Evolutionary conservation across 768 basidiomycete species (phyloP).

Genomic region (Thelephora ganbajun): DNA sequence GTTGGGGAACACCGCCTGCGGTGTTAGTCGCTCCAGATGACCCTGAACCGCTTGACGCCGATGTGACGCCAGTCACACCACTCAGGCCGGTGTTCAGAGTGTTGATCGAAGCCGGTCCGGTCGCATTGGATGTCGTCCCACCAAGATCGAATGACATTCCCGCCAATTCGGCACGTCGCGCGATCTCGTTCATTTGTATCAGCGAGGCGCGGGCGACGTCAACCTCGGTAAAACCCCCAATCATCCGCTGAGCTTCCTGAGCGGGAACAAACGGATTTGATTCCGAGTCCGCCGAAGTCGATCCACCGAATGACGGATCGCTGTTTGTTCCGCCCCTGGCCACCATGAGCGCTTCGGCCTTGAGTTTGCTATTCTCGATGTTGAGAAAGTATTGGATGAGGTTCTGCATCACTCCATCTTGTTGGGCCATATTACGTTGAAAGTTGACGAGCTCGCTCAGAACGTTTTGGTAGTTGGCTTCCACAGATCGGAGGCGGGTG

Average conservation of each 20-base stretch:
- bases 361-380: conserved; percentile 36
- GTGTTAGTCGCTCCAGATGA: conserved; percentile 2
- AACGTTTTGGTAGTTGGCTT: conserved; percentile 52
- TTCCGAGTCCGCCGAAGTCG: conserved; percentile 13
- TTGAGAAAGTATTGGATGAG: conserved; percentile 73
- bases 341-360: conserved; percentile 14
- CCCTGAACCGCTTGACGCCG: neutral
- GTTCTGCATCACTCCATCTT: conserved; percentile 73
- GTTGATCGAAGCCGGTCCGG: conserved; percentile 3
- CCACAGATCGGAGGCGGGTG: conserved; percentile 40
- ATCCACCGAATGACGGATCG: neutral
- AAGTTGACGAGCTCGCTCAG: conserved; percentile 61
- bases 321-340: neutral
- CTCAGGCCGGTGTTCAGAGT: conserved; percentile 4
- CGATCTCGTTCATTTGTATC: conserved; percentile 69
- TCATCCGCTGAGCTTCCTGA: conserved; percentile 39
- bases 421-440: conserved; percentile 65
- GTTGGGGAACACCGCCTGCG: conserved; percentile 3
- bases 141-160: conserved; percentile 21
- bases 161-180: conserved; percentile 39
- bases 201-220: conserved; percentile 56
- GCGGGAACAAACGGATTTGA: conserved; percentile 42
- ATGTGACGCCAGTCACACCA: conserved; percentile 8
- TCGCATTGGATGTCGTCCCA: neutral
- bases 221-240: conserved; percentile 34